These are phyloP conservation scores for Taxillus chinensis DNA, from an alignment of 164 flowering plant species.

Conservation along the genomic window DNA sequence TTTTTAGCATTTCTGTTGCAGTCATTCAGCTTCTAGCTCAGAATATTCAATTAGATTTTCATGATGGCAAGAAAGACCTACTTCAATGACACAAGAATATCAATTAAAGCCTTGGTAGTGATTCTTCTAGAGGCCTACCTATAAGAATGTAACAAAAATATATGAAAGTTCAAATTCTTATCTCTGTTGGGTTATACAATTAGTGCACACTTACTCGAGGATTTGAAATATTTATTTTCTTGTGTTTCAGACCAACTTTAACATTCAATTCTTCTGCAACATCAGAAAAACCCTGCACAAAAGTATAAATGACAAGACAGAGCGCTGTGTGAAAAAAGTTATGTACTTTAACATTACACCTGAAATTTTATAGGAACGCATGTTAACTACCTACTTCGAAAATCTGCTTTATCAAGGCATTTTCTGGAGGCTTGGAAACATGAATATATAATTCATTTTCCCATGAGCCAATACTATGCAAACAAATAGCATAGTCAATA, in stretches of 20 bases:
- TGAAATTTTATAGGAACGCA: background rate
- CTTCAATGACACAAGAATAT: no score
- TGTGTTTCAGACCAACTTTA: conserved; percentile 81
- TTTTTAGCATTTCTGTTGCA: no score
- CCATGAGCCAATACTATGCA: conserved; percentile 83
- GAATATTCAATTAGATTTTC: no score
- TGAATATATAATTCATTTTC: conserved; percentile 68
- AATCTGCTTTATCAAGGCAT: conserved; percentile 80
- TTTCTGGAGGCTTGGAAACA: conserved; percentile 99
- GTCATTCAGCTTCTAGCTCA: no score
- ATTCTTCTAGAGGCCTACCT: no score
- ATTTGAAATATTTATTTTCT: conserved; percentile 93
- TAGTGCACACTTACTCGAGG: conserved; percentile 66
- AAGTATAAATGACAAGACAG: conserved; percentile 8
- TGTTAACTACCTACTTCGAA: conserved; percentile 48
- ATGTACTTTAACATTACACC: no score
- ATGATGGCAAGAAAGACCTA: no score
- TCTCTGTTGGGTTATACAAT: background rate
- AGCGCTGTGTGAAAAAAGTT: no score
- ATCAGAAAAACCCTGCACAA: conserved; percentile 61
- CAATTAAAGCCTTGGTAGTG: no score
- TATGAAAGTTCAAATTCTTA: no score
- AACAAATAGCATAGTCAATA: conserved; percentile 94
- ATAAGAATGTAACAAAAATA: no score
- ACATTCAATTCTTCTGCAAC: conserved; percentile 73